Percentiles rank a stretch among this genome's conserved stretches.
These are phyloP conservation scores for Rehmannia glutinosa DNA, from an alignment of 257 asterid genomes.

Conservation along the genomic window DNA sequence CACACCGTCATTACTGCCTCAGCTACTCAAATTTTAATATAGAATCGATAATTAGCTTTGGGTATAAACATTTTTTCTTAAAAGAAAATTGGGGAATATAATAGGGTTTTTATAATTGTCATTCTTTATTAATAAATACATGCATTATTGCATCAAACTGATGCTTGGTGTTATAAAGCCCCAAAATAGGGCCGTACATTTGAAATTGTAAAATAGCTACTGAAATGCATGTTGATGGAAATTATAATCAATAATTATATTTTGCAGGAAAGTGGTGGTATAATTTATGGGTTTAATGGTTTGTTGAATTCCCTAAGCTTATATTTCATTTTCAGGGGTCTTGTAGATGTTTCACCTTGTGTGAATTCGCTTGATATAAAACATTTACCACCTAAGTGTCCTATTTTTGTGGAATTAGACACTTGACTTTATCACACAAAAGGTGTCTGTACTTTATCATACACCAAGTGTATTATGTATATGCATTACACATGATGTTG, in stretches of 20 bases:
- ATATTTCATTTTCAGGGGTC: no score
- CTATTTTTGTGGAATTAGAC: no score
- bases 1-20: not conserved
- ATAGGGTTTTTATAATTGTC: no score
- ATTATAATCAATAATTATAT: no score
- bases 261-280: not conserved
- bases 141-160: slow-evolving; percentile 1
- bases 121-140: not conserved
- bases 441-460: no score
- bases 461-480: no score
- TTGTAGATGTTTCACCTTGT: no score
- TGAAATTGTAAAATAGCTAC: not conserved
- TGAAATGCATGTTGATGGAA: not conserved
- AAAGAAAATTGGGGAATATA: no score
- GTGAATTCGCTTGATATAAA: no score
- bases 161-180: not conserved
- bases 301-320: not conserved
- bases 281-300: not conserved
- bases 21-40: not conserved
- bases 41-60: not conserved
- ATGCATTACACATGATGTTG: no score
- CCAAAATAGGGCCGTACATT: not conserved
- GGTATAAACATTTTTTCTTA: not conserved
- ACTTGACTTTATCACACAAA: no score
- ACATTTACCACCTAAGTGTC: no score